A percentile compares a stretch with the other conserved stretches of the same genome.
Conservation (phyloP, 768 basidiomycete genomes). For the Mycena amicta region DNA sequence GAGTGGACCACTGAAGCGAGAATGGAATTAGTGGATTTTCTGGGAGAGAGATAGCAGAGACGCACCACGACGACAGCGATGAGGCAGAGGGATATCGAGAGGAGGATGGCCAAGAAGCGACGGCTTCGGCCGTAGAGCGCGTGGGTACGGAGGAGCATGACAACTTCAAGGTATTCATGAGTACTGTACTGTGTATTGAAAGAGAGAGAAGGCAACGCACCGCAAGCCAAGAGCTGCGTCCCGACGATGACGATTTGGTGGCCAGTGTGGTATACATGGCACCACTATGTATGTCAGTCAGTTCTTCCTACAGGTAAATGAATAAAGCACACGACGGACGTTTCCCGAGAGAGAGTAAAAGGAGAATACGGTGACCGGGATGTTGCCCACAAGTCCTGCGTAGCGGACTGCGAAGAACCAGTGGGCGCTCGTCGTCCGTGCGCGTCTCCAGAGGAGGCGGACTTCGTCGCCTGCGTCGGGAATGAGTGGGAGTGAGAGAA, state of each 20-base stretch:
- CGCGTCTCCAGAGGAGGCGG: slow-evolving; percentile 5
- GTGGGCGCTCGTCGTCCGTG: background rate
- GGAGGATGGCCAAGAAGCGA: background rate
- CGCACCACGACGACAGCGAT: background rate
- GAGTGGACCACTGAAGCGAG: background rate
- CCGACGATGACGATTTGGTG: slow-evolving; percentile 8
- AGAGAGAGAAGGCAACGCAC: background rate
- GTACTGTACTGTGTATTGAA: background rate
- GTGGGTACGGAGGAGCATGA: background rate
- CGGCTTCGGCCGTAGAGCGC: background rate
- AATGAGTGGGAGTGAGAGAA: background rate
- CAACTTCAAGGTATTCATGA: background rate
- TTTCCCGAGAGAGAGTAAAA: background rate
- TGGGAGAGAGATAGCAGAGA: background rate
- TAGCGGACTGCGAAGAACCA: slow-evolving; percentile 11
- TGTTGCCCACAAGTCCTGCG: slow-evolving; percentile 3
- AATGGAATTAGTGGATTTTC: background rate
- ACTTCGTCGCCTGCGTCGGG: slow-evolving; percentile 4
- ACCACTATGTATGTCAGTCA: background rate
- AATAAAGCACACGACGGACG: background rate
- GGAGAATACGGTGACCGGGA: slow-evolving; percentile 5
- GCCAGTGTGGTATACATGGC: background rate
- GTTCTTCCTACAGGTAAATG: background rate
- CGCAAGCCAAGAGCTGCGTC: slow-evolving; percentile 5
- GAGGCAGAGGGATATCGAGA: background rate